Percentiles rank a stretch among this genome's conserved stretches.
Conservation (phyloP, 305 asterid species). For the Fraxinus velutina region DNA sequence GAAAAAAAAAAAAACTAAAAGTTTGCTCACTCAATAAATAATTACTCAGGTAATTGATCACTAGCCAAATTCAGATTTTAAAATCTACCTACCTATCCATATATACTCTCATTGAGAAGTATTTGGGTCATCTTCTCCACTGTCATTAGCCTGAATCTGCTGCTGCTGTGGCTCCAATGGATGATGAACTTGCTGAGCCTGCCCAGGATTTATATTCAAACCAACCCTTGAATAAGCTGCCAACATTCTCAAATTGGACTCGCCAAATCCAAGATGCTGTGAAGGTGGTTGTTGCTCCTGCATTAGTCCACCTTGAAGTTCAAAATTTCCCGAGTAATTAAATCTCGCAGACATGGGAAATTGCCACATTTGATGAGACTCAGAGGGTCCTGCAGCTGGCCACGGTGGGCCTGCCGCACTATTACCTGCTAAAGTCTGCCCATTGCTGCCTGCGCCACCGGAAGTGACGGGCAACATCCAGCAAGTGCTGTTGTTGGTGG, state of each 20-base stretch:
- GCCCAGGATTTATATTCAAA: conserved; percentile 52
- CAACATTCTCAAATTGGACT: conserved; percentile 65
- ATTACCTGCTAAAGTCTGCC: not conserved
- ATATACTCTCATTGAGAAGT: conserved; percentile 42
- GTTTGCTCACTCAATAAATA: not conserved
- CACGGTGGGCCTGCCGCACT: conserved; percentile 27
- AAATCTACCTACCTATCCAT: not conserved
- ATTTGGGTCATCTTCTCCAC: conserved; percentile 56
- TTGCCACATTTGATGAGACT: conserved; percentile 58
- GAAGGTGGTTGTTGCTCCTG: conserved; percentile 42
- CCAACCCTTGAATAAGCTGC: conserved; percentile 56
- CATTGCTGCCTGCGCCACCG: conserved; percentile 24
- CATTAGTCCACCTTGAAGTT: conserved; percentile 51
- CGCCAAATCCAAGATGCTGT: conserved; percentile 53
- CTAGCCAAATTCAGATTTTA: not conserved
- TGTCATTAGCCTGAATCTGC: conserved; percentile 43
- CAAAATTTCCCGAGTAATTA: conserved; percentile 50
- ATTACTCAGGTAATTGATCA: not conserved
- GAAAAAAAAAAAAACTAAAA: not conserved
- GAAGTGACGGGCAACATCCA: conserved; percentile 66
- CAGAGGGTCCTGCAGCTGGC: conserved; percentile 27
- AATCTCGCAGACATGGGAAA: conserved; percentile 37
- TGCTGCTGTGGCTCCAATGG: conserved; percentile 39
- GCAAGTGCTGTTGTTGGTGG: conserved; percentile 35
- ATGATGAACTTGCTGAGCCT: conserved; percentile 26